phyloP scores from a whole-genome alignment of 2,329 filamentous ascomycete species.

The Fusarium oxysporum region DNA sequence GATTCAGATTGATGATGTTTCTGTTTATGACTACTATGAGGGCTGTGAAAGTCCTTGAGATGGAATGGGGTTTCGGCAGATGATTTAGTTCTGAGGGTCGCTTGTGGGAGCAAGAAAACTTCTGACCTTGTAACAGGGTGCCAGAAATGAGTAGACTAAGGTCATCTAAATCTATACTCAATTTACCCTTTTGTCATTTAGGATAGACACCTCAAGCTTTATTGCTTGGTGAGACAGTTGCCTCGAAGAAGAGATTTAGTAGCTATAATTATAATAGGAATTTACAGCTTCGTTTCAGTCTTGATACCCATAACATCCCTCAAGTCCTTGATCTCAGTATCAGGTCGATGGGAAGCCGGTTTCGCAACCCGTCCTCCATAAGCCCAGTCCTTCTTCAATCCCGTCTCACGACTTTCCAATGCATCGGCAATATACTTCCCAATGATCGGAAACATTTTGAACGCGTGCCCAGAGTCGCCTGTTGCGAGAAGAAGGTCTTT shows the following conservation, averaged over 20 bases:
- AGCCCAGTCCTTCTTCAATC: constrained; percentile 5
- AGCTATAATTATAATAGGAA: fast-evolving
- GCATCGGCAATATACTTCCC: background rate
- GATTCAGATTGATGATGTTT: background rate
- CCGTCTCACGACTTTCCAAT: background rate
- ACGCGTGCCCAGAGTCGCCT: constrained; percentile 3
- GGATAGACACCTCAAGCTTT: no score
- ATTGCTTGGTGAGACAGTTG: no score
- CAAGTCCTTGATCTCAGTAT: constrained; percentile 10
- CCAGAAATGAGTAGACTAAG: fast-evolving
- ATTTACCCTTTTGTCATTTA: no score
- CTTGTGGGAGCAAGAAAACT: no score
- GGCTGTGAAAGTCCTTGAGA: constrained; percentile 8
- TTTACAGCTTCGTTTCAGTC: background rate
- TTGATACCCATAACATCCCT: background rate
- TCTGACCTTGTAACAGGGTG: no score
- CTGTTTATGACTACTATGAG: background rate
- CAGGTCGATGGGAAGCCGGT: background rate
- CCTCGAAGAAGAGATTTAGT: fast-evolving
- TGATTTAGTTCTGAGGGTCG: background rate
- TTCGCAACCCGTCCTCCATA: background rate
- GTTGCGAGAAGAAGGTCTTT: background rate
- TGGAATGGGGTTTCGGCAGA: background rate
- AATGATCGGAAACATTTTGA: constrained; percentile 14
- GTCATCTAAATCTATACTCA: no score